Evolutionary conservation across 176 grass and related monocot genomes (phyloP).

Genomic region (Areca catechu): DNA sequence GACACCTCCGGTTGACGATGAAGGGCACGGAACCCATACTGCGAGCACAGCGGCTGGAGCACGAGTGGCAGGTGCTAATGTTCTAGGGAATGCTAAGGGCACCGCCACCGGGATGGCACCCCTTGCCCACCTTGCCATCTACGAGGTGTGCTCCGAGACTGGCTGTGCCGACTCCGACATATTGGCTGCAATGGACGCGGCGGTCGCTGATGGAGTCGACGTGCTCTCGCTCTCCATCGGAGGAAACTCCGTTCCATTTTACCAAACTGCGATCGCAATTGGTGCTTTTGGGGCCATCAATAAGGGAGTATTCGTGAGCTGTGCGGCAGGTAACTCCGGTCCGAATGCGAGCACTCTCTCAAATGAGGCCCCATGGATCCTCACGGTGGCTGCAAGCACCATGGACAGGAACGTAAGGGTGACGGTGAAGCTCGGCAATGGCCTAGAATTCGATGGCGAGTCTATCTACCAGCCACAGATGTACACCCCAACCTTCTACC

Average conservation of each 20-base stretch:
- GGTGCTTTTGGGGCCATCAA: slow-evolving; percentile 33
- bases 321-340: slow-evolving; percentile 48
- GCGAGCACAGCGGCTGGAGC: slow-evolving; percentile 54
- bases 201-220: slow-evolving; percentile 63
- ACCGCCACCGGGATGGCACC: slow-evolving; percentile 59
- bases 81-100: slow-evolving; percentile 27
- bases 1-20: slow-evolving; percentile 21
- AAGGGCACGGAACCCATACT: slow-evolving; percentile 49
- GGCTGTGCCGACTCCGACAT: slow-evolving; percentile 47
- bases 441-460: slow-evolving; percentile 38
- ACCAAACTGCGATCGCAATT: slow-evolving; percentile 36
- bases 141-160: slow-evolving; percentile 41
- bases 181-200: slow-evolving; percentile 64
- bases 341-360: slow-evolving; percentile 27
- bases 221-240: slow-evolving; percentile 73
- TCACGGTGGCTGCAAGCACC: slow-evolving; percentile 65
- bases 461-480: slow-evolving; percentile 40
- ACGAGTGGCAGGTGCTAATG: slow-evolving; percentile 33
- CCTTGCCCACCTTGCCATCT: slow-evolving; percentile 61
- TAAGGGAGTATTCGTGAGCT: slow-evolving; percentile 57
- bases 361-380: slow-evolving; percentile 84
- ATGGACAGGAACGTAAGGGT: slow-evolving; percentile 51
- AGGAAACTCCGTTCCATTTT: slow-evolving; percentile 30
- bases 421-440: slow-evolving; percentile 43
- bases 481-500: slow-evolving; percentile 15